These are phyloP conservation scores for Speleostelium caveatum DNA, from an alignment of 78 protist genomes.

Conservation along the genomic window DNA sequence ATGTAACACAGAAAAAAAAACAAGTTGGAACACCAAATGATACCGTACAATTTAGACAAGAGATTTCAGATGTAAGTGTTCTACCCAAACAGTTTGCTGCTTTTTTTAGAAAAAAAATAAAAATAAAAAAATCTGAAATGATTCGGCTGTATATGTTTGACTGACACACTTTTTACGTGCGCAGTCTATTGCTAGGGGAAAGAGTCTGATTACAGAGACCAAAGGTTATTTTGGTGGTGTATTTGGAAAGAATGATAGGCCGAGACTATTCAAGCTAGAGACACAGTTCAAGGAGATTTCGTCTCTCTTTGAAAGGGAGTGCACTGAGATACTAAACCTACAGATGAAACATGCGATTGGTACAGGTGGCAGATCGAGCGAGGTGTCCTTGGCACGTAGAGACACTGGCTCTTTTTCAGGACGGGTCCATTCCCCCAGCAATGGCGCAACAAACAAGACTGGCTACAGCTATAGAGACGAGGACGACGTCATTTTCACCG, in stretches of 20 bases:
- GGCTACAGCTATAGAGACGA: not conserved
- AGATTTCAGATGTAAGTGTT: no score
- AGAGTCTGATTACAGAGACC: not conserved
- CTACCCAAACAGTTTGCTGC: no score
- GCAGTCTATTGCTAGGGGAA: not conserved
- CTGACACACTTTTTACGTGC: no score
- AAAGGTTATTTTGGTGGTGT: not conserved
- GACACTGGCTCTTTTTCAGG: constrained; percentile 18
- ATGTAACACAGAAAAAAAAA: no score
- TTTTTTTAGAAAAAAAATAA: no score
- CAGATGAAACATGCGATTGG: constrained; percentile 66
- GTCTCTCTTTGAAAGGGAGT: constrained; percentile 48
- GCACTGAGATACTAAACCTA: constrained; percentile 25
- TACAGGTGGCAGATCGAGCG: constrained; percentile 38
- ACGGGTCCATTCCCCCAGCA: constrained; percentile 8
- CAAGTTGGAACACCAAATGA: no score
- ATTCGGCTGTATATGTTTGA: no score
- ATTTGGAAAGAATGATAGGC: constrained; percentile 5
- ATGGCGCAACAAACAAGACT: no score
- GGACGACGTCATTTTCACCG: not conserved
- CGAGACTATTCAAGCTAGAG: constrained; percentile 21
- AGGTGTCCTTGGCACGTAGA: constrained; percentile 25
- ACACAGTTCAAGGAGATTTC: constrained; percentile 22
- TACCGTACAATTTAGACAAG: no score
- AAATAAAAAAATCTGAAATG: no score